Conservation (phyloP, 2,329 filamentous ascomycete species). For the Clonostachys rosea region DNA sequence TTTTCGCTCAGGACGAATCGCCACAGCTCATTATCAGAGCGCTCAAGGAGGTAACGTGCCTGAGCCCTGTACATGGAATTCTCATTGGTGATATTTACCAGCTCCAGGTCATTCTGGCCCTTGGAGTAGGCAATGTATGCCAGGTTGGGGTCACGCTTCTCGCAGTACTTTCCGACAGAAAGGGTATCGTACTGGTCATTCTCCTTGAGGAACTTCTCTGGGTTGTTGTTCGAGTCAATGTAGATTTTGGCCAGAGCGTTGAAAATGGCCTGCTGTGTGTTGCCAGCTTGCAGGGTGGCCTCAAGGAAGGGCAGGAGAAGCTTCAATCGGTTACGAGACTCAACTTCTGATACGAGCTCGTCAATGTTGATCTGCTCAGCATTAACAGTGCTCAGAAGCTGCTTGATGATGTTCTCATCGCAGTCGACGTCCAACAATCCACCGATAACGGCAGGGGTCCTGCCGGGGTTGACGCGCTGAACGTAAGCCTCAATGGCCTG, state of each 20-base stretch:
- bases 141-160: slow-evolving; percentile 95
- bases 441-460: slow-evolving; percentile 89
- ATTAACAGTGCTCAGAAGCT: slow-evolving; percentile 79
- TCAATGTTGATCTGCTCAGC: slow-evolving; percentile 86
- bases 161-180: slow-evolving; percentile 93
- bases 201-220: slow-evolving; percentile 94
- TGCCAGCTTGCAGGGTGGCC: slow-evolving; percentile 80
- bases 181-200: slow-evolving; percentile 96
- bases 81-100: slow-evolving; percentile 97
- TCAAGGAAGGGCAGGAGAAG: slow-evolving; percentile 94
- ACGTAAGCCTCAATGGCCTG: slow-evolving; percentile 98
- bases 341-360: slow-evolving; percentile 90
- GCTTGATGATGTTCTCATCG: slow-evolving; percentile 94
- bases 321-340: slow-evolving; percentile 92
- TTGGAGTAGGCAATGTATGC: slow-evolving; percentile 94
- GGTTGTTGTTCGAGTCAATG: slow-evolving; percentile 97
- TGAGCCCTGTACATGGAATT: slow-evolving; percentile 99
- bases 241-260: slow-evolving; percentile 99
- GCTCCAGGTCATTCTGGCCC: slow-evolving; percentile 93
- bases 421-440: slow-evolving; percentile 95
- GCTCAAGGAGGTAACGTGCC: slow-evolving; percentile 88
- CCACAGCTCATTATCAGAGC: slow-evolving; percentile 89
- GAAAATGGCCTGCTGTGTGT: slow-evolving; percentile 94
- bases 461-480: slow-evolving; percentile 87
- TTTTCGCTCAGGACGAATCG: slow-evolving; percentile 90